phyloP scores from a whole-genome alignment of 345 rosid genomes.

The Euphorbia tirucalli region DNA sequence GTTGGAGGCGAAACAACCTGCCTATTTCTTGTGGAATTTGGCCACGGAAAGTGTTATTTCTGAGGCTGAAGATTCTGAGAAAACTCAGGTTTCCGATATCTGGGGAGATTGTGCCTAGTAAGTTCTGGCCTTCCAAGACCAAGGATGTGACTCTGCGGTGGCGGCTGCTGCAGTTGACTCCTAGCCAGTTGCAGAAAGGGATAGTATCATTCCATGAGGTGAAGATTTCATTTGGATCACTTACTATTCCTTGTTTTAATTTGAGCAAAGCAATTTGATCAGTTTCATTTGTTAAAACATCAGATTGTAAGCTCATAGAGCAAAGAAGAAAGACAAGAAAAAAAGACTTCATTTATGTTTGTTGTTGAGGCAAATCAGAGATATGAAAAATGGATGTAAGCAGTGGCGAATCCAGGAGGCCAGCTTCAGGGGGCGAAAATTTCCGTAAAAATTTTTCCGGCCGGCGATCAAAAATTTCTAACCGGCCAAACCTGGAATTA shows the following conservation, averaged over 20 bases:
- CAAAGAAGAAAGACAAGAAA: not conserved
- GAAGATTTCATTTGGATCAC: not conserved
- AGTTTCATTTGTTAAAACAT: not conserved
- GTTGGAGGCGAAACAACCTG: slow-evolving; percentile 11
- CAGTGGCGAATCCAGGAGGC: too few species aligned
- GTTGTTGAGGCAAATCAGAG: not conserved
- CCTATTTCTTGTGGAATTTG: slow-evolving; percentile 17
- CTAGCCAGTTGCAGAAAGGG: slow-evolving; percentile 5
- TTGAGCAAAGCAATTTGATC: slow-evolving; percentile 8
- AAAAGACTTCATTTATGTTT: not conserved
- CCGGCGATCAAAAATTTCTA: too few species aligned
- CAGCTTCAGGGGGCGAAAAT: too few species aligned
- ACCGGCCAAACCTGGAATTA: too few species aligned
- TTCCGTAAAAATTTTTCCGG: too few species aligned
- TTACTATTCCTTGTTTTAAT: not conserved
- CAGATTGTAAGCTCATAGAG: not conserved
- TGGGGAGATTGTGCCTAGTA: slow-evolving; percentile 8
- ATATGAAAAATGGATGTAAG: too few species aligned
- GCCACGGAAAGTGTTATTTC: slow-evolving; percentile 3
- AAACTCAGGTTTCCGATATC: slow-evolving; percentile 16
- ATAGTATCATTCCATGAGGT: not conserved
- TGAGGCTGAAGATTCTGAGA: slow-evolving; percentile 6
- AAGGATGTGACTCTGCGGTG: slow-evolving; percentile 2
- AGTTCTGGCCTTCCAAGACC: slow-evolving; percentile 1
- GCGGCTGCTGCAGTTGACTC: slow-evolving; percentile 2